Conservation (phyloP, 1,284 basidiomycete species). For the Anthracocystis walkeri region DNA sequence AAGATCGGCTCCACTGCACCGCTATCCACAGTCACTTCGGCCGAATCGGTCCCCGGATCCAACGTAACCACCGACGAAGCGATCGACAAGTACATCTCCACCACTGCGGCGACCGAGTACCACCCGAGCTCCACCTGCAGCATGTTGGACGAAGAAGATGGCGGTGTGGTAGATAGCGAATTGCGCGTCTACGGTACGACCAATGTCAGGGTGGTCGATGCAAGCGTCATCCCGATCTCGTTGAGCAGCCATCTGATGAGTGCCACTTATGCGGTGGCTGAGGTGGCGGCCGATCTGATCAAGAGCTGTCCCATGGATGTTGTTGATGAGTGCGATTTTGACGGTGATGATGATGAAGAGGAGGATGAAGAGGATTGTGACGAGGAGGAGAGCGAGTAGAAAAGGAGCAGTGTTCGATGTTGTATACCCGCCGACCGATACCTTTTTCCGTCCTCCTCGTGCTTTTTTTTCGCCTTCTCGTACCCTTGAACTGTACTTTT, state of each 20-base stretch:
- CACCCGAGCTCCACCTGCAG: slow-evolving; percentile 75
- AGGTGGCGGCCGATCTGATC: slow-evolving; percentile 69
- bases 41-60: slow-evolving; percentile 41
- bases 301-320: slow-evolving; percentile 29
- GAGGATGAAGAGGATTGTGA: slow-evolving; percentile 23
- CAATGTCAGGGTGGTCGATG: slow-evolving; percentile 74
- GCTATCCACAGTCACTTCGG: slow-evolving; percentile 24
- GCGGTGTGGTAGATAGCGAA: slow-evolving; percentile 77
- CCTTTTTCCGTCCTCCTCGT: not conserved
- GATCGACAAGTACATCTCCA: slow-evolving; percentile 53
- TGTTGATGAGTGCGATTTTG: slow-evolving; percentile 44
- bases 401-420: no score
- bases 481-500: not conserved
- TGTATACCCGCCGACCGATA: not conserved
- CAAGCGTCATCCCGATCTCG: slow-evolving; percentile 65
- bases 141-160: slow-evolving; percentile 76
- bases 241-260: slow-evolving; percentile 74
- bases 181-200: slow-evolving; percentile 76
- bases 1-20: slow-evolving; percentile 46
- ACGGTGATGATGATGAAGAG: slow-evolving; percentile 23
- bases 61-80: slow-evolving; percentile 39
- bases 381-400: slow-evolving; percentile 11
- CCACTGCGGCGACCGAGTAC: slow-evolving; percentile 51
- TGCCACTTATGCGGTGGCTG: slow-evolving; percentile 62
- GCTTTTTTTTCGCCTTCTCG: not conserved